A percentile compares a stretch with the other conserved stretches of the same genome.
phyloP scores from a whole-genome alignment of 768 basidiomycete species.

The Phylloporus arenicola region DNA sequence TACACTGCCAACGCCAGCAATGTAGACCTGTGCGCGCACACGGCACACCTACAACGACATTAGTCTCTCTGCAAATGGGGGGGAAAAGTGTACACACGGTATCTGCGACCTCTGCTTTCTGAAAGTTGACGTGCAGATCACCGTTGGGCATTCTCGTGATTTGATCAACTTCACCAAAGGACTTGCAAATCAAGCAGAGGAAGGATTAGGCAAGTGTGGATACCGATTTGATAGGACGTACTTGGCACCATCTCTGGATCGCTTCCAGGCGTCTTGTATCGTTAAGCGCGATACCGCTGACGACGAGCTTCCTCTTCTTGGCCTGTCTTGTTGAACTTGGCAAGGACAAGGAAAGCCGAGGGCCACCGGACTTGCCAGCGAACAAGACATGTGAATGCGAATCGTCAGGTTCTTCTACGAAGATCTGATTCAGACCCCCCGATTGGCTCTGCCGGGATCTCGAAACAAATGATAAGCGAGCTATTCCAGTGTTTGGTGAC shows the following conservation, averaged over 20 bases:
- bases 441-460: slow-evolving; percentile 16
- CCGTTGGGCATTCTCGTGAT: slow-evolving; percentile 72
- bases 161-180: slow-evolving; percentile 70
- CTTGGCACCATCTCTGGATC: slow-evolving; percentile 73
- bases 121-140: slow-evolving; percentile 73
- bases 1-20: slow-evolving; percentile 72
- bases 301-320: slow-evolving; percentile 60
- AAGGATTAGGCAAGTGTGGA: slow-evolving; percentile 2
- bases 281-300: slow-evolving; percentile 59
- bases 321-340: slow-evolving; percentile 36
- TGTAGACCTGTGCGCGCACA: slow-evolving; percentile 67
- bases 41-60: slow-evolving; percentile 58
- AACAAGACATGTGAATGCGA: slow-evolving; percentile 29
- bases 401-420: slow-evolving; percentile 24
- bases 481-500: slow-evolving; percentile 26
- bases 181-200: slow-evolving; percentile 34
- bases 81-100: slow-evolving; percentile 45
- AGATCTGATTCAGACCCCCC: slow-evolving; percentile 16
- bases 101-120: slow-evolving; percentile 71
- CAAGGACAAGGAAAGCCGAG: slow-evolving; percentile 29
- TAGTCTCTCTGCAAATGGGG: background rate
- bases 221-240: slow-evolving; percentile 26
- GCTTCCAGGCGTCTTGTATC: slow-evolving; percentile 64
- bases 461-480: slow-evolving; percentile 29
- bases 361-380: slow-evolving; percentile 16